These are phyloP conservation scores for Crepidotus variabilis DNA, from an alignment of 768 basidiomycete genomes.

Conservation along the genomic window DNA sequence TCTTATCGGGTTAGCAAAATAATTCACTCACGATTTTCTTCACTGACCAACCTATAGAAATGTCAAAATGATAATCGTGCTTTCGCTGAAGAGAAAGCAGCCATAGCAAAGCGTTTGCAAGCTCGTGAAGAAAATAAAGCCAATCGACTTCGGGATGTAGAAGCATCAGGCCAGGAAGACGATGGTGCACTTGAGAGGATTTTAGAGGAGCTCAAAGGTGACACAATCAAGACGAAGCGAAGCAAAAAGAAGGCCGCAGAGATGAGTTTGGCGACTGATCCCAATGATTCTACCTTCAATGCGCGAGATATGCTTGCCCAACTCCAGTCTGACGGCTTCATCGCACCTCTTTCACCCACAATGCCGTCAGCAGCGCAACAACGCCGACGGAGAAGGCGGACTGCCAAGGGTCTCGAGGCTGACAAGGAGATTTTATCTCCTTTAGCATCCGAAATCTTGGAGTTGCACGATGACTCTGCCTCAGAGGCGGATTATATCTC, in stretches of 20 bases:
- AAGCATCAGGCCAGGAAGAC: constrained; percentile 36
- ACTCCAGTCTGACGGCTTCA: constrained; percentile 69
- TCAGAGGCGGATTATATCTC: constrained; percentile 11
- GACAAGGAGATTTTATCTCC: constrained; percentile 29
- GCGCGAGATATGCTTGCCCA: constrained; percentile 76
- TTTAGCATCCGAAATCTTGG: constrained; percentile 28
- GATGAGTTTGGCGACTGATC: constrained; percentile 29
- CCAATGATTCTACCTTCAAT: constrained; percentile 48
- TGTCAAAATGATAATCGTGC: constrained; percentile 79
- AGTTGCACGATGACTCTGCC: constrained; percentile 18
- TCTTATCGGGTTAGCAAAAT: constrained; percentile 70
- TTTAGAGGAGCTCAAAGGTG: constrained; percentile 67
- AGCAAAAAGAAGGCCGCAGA: constrained; percentile 31
- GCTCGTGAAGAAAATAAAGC: constrained; percentile 61
- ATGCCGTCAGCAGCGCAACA: constrained; percentile 34
- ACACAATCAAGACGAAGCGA: constrained; percentile 53
- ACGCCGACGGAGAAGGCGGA: constrained; percentile 34
- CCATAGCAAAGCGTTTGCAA: constrained; percentile 65
- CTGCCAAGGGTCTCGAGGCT: constrained; percentile 21
- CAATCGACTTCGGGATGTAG: constrained; percentile 46
- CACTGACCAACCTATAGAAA: constrained; percentile 52
- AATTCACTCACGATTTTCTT: neutral
- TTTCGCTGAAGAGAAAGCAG: constrained; percentile 64
- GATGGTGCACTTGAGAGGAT: constrained; percentile 66
- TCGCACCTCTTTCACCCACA: constrained; percentile 47